phyloP scores from a whole-genome alignment of 1,139 yeast species.

The Pichia sp. region DNA sequence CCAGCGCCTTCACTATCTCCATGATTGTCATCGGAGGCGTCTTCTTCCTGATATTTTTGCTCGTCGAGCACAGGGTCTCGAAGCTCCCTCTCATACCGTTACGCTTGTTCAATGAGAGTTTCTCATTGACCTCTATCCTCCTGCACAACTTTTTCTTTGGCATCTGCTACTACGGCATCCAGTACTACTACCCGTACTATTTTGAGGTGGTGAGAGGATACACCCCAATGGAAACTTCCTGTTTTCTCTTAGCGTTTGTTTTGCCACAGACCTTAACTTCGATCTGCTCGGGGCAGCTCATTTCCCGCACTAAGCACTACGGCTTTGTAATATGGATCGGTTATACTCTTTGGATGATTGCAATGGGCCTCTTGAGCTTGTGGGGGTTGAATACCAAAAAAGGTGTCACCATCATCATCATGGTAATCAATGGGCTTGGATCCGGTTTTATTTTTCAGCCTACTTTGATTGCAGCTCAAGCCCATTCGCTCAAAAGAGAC shows the following conservation, averaged over 20 bases:
- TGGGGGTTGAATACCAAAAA: not conserved
- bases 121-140: slow-evolving; percentile 41
- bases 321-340: slow-evolving; percentile 42
- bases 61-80: slow-evolving; percentile 47
- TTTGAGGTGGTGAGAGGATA: slow-evolving; percentile 46
- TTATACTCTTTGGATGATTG: slow-evolving; percentile 40
- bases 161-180: slow-evolving; percentile 41
- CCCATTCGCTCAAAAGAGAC: slow-evolving; percentile 47
- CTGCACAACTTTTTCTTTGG: slow-evolving; percentile 48
- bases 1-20: slow-evolving; percentile 45
- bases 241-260: slow-evolving; percentile 42
- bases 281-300: slow-evolving; percentile 41
- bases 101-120: slow-evolving; percentile 36
- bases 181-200: slow-evolving; percentile 48
- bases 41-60: slow-evolving; percentile 38
- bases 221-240: slow-evolving; percentile 38
- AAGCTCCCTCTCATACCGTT: slow-evolving; percentile 56
- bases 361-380: slow-evolving; percentile 33
- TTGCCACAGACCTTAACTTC: slow-evolving; percentile 40
- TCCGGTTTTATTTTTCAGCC: slow-evolving; percentile 53
- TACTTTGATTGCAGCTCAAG: slow-evolving; percentile 52
- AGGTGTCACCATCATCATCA: slow-evolving; percentile 5
- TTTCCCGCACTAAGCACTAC: slow-evolving; percentile 42
- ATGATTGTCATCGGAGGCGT: slow-evolving; percentile 46
- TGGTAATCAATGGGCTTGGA: slow-evolving; percentile 46